Evolutionary conservation across 2,329 filamentous ascomycete genomes (phyloP).

Genomic region (Aspergillus awamori): DNA sequence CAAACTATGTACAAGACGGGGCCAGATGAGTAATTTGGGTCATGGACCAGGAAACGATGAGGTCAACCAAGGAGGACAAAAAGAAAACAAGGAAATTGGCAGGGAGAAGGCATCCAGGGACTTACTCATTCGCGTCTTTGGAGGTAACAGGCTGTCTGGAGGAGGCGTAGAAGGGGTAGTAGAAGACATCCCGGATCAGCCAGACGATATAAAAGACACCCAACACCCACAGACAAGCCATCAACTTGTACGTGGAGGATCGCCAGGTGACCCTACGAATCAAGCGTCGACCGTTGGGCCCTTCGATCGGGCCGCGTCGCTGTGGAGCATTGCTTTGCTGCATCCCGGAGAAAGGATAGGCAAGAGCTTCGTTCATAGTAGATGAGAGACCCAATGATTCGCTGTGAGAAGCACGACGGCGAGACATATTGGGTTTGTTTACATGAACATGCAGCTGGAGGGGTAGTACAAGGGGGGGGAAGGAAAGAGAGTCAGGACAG

Average conservation of each 20-base stretch:
- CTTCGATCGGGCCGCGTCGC: conserved; percentile 44
- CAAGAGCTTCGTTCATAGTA: conserved; percentile 37
- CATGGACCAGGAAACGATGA: conserved; percentile 5
- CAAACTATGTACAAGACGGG: conserved; percentile 30
- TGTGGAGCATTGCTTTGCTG: conserved; percentile 28
- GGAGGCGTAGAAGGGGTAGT: conserved; percentile 35
- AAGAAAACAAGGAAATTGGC: not conserved
- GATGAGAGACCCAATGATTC: conserved; percentile 33
- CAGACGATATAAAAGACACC: conserved; percentile 45
- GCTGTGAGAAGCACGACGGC: conserved; percentile 42
- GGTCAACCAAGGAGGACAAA: not conserved
- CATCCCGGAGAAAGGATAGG: conserved; percentile 38
- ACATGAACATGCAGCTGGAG: conserved; percentile 19
- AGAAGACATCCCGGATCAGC: conserved; percentile 45
- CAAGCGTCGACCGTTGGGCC: conserved; percentile 43
- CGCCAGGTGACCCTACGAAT: conserved; percentile 47
- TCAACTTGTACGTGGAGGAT: conserved; percentile 46
- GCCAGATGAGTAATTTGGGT: conserved; percentile 20
- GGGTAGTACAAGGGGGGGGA: conserved; percentile 13
- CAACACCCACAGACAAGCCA: conserved; percentile 45
- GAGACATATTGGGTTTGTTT: conserved; percentile 37
- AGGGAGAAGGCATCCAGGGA: conserved; percentile 13
- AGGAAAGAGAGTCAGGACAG: conserved; percentile 10
- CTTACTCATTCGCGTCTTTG: conserved; percentile 28
- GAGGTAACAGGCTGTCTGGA: conserved; percentile 19